These are phyloP conservation scores for Suillus subaureus DNA, from an alignment of 768 basidiomycete species.

Conservation along the genomic window DNA sequence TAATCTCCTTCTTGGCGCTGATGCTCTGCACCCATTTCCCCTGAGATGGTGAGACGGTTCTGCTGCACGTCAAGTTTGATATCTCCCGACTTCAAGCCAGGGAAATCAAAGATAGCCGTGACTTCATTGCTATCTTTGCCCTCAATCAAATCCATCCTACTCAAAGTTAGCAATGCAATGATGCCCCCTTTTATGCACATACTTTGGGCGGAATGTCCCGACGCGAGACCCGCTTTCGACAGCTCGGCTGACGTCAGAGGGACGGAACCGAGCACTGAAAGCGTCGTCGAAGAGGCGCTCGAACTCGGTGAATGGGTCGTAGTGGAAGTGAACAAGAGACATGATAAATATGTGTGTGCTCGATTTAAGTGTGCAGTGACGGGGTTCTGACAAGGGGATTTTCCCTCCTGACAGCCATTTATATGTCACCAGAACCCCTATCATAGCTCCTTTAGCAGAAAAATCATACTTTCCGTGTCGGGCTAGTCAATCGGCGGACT, in stretches of 20 bases:
- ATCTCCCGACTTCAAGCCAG: slow-evolving; percentile 53
- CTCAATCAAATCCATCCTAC: slow-evolving; percentile 60
- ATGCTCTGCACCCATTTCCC: slow-evolving; percentile 40
- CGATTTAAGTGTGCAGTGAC: not conserved
- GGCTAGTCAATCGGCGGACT: not conserved
- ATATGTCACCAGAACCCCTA: slow-evolving; percentile 2
- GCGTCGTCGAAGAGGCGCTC: slow-evolving; percentile 49
- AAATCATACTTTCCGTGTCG: slow-evolving; percentile 1
- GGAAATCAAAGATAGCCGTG: slow-evolving; percentile 59
- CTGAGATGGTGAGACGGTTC: slow-evolving; percentile 52
- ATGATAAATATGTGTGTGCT: slow-evolving; percentile 14
- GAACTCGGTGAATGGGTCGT: slow-evolving; percentile 44
- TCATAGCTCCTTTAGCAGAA: not conserved
- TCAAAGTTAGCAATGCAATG: not conserved
- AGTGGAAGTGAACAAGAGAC: slow-evolving; percentile 31
- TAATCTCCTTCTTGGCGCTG: slow-evolving; percentile 39
- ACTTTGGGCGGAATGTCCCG: slow-evolving; percentile 35
- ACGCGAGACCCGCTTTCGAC: slow-evolving; percentile 14
- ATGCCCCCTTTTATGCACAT: not conserved
- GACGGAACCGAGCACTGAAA: slow-evolving; percentile 29
- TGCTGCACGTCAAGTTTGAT: slow-evolving; percentile 54
- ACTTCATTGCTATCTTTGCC: slow-evolving; percentile 47
- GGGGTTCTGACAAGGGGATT: not conserved
- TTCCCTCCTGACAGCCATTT: not conserved
- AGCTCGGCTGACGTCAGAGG: slow-evolving; percentile 15